These are phyloP conservation scores for Arthrobotrys sinensis DNA, from an alignment of 2,329 filamentous ascomycete genomes.

Conservation along the genomic window DNA sequence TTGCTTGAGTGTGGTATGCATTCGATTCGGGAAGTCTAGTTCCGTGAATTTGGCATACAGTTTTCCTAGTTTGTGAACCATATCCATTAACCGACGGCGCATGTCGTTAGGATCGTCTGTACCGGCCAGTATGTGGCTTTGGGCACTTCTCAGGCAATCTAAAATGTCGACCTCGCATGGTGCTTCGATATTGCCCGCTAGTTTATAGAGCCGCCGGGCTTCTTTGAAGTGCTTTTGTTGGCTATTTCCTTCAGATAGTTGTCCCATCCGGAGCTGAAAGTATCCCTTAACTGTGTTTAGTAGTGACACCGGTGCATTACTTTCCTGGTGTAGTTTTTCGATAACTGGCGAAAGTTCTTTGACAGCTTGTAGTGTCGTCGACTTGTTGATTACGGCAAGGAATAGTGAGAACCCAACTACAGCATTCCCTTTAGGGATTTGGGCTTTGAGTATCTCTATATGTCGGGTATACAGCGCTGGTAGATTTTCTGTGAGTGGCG, in stretches of 20 bases:
- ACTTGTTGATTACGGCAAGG: slow-evolving; percentile 40
- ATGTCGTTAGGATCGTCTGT: slow-evolving; percentile 22
- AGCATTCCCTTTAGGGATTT: slow-evolving; percentile 42
- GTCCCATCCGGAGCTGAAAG: slow-evolving; percentile 38
- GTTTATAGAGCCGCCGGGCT: slow-evolving; percentile 36
- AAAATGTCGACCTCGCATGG: slow-evolving; percentile 56
- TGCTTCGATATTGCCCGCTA: slow-evolving; percentile 46
- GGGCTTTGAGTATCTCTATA: slow-evolving; percentile 41
- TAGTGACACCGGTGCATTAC: slow-evolving; percentile 14
- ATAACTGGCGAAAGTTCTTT: slow-evolving; percentile 16
- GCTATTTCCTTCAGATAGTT: slow-evolving; percentile 11
- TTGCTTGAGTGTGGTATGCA: slow-evolving; percentile 40
- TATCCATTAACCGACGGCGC: slow-evolving; percentile 15
- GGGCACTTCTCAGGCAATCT: slow-evolving; percentile 24
- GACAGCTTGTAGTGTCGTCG: neutral
- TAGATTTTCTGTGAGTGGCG: neutral
- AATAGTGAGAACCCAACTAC: slow-evolving; percentile 33
- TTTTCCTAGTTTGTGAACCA: slow-evolving; percentile 39
- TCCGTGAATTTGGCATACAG: slow-evolving; percentile 54
- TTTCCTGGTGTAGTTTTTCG: slow-evolving; percentile 36
- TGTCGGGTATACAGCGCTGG: slow-evolving; percentile 18
- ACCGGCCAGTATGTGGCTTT: slow-evolving; percentile 26
- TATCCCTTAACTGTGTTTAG: slow-evolving; percentile 48
- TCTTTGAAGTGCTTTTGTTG: slow-evolving; percentile 50
- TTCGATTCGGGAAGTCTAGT: slow-evolving; percentile 50